A percentile compares a stretch with the other conserved stretches of the same genome.
phyloP scores from a whole-genome alignment of 352 stramenopile species.

The Phytophthora lateralis region DNA sequence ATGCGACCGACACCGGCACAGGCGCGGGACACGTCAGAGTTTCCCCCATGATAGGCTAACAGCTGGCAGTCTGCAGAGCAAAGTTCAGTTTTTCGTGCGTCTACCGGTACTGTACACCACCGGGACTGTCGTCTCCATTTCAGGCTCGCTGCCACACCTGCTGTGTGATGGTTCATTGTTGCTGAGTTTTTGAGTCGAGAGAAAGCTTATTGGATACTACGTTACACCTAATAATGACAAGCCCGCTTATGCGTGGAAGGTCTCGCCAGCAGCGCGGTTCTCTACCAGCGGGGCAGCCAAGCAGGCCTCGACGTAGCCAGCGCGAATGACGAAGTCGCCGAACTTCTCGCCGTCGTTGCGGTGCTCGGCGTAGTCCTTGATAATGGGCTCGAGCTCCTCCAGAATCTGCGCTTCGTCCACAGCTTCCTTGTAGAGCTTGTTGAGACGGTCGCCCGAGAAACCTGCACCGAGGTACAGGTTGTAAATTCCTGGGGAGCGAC shows the following conservation, averaged over 20 bases:
- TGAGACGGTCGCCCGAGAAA: constrained; percentile 70
- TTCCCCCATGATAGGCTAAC: constrained; percentile 19
- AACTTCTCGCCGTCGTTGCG: constrained; percentile 74
- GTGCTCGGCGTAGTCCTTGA: constrained; percentile 79
- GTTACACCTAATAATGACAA: constrained; percentile 17
- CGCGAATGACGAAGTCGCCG: constrained; percentile 83
- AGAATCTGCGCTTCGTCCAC: constrained; percentile 84
- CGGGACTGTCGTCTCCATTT: constrained; percentile 1
- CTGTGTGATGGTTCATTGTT: neutral
- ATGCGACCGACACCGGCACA: constrained; percentile 24
- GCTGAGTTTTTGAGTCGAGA: neutral
- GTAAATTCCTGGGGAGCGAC: constrained; percentile 95
- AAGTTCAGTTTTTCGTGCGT: constrained; percentile 21
- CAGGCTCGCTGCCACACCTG: neutral
- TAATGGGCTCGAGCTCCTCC: constrained; percentile 68
- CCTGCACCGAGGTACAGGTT: constrained; percentile 96
- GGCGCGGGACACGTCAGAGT: constrained; percentile 25
- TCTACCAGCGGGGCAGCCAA: constrained; percentile 64
- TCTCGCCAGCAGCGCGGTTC: constrained; percentile 63
- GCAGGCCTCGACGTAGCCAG: constrained; percentile 74
- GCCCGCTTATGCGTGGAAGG: constrained; percentile 59
- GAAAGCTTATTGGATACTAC: constrained; percentile 17
- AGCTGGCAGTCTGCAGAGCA: constrained; percentile 17
- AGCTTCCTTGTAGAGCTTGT: constrained; percentile 86
- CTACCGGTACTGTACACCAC: no score